These are phyloP conservation scores for Geotrichum bryndzae DNA, from an alignment of 1,139 yeast genomes.

Conservation along the genomic window DNA sequence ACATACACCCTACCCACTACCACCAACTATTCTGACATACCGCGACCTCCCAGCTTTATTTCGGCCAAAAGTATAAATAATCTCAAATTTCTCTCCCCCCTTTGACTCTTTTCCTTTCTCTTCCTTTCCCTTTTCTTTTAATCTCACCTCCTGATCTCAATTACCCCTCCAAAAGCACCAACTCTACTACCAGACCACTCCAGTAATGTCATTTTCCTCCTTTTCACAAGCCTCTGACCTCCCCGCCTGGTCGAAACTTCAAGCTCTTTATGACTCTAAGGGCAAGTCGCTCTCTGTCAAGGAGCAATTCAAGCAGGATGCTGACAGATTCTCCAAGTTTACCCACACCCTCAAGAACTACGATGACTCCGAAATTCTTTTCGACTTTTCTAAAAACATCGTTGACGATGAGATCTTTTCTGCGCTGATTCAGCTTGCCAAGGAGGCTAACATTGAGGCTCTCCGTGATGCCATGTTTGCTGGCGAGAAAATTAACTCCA, in stretches of 20 bases:
- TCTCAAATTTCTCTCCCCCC: background rate
- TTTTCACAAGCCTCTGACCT: conserved; percentile 69
- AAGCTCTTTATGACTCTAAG: conserved; percentile 56
- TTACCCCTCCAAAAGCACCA: background rate
- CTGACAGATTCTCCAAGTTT: conserved; percentile 66
- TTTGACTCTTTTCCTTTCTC: background rate
- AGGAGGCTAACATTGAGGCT: conserved; percentile 80
- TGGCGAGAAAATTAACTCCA: conserved; percentile 89
- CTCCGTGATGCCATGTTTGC: conserved; percentile 87
- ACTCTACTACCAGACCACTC: background rate
- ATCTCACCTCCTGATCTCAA: background rate
- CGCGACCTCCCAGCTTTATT: background rate
- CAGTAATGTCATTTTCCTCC: conserved; percentile 37
- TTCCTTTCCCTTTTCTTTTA: background rate
- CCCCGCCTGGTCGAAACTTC: conserved; percentile 79
- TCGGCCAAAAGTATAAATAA: conserved; percentile 8
- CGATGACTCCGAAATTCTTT: conserved; percentile 82
- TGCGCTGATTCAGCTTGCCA: conserved; percentile 69
- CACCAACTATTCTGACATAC: background rate
- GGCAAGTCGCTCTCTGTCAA: conserved; percentile 69
- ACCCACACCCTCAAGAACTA: conserved; percentile 72
- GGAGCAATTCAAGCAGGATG: conserved; percentile 70
- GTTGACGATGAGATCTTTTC: conserved; percentile 74
- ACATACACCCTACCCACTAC: background rate
- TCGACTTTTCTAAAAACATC: conserved; percentile 92